phyloP scores from a whole-genome alignment of 495 filamentous ascomycete species.

The Apiosordaria backusii region DNA sequence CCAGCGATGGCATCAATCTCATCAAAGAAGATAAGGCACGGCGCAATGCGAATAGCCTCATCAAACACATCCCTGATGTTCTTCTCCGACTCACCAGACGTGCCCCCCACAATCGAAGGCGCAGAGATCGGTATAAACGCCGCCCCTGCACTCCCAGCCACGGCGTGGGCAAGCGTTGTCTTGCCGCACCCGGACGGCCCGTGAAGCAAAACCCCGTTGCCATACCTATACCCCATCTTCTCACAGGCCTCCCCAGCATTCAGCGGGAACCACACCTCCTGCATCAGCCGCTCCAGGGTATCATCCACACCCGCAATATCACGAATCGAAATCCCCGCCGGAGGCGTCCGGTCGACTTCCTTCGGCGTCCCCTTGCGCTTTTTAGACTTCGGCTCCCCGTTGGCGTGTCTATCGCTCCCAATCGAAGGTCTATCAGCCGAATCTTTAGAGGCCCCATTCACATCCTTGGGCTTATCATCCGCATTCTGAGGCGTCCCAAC shows the following conservation, averaged over 20 bases:
- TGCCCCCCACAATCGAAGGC: slow-evolving; percentile 84
- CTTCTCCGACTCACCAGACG: slow-evolving; percentile 96
- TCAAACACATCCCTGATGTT: slow-evolving; percentile 88
- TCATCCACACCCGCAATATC: slow-evolving; percentile 86
- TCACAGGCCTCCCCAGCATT: slow-evolving; percentile 51
- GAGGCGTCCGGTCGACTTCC: slow-evolving; percentile 63
- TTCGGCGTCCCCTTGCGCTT: slow-evolving; percentile 50
- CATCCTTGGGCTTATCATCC: background rate
- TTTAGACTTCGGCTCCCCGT: slow-evolving; percentile 68
- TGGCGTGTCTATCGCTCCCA: slow-evolving; percentile 45
- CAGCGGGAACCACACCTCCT: slow-evolving; percentile 80
- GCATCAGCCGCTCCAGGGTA: slow-evolving; percentile 70
- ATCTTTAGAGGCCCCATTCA: background rate
- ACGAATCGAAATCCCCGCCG: slow-evolving; percentile 68
- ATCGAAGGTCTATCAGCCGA: background rate
- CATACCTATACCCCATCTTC: slow-evolving; percentile 64
- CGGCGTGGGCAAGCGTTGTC: slow-evolving; percentile 87
- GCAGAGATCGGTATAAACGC: slow-evolving; percentile 87
- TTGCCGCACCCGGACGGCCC: slow-evolving; percentile 95
- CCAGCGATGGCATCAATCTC: slow-evolving; percentile 96
- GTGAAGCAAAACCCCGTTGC: slow-evolving; percentile 86
- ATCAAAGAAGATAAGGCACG: slow-evolving; percentile 91
- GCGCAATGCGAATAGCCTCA: slow-evolving; percentile 80
- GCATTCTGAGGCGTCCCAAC: background rate
- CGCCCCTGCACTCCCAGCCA: slow-evolving; percentile 79